phyloP scores from a whole-genome alignment of 2,329 filamentous ascomycete genomes.

The Pseudogymnoascus sp. region DNA sequence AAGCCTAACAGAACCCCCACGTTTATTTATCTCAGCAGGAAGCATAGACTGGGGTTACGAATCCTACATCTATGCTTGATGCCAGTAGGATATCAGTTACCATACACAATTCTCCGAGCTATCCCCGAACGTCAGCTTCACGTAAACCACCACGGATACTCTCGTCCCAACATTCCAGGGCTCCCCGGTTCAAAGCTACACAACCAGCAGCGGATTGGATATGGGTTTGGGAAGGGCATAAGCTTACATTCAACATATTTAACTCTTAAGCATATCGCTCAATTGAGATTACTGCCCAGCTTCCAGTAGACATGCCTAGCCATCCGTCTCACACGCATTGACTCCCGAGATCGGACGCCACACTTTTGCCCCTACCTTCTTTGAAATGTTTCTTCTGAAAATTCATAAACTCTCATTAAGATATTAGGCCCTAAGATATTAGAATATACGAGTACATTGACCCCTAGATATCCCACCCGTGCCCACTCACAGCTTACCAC shows the following conservation, averaged over 20 bases:
- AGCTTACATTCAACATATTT: conserved; percentile 20
- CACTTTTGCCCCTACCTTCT: neutral
- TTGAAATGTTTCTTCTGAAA: neutral
- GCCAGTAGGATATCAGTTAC: neutral
- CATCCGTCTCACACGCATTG: conserved; percentile 9
- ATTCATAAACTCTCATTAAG: neutral
- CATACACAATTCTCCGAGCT: neutral
- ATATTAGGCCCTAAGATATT: too few species aligned
- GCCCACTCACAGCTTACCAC: neutral
- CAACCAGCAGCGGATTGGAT: neutral
- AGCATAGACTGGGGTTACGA: neutral
- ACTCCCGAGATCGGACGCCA: neutral
- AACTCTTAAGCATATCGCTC: conserved; percentile 21
- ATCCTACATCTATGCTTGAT: neutral
- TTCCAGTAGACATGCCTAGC: neutral
- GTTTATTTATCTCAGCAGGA: neutral
- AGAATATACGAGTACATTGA: neutral
- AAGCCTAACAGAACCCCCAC: neutral
- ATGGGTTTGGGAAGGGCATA: conserved; percentile 24
- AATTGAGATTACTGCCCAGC: neutral
- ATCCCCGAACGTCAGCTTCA: neutral
- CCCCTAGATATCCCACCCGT: neutral
- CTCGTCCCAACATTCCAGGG: neutral
- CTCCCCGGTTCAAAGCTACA: neutral
- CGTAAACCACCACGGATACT: neutral